Conservation (phyloP, 495 filamentous ascomycete species). For the Trichoderma erinaceum region DNA sequence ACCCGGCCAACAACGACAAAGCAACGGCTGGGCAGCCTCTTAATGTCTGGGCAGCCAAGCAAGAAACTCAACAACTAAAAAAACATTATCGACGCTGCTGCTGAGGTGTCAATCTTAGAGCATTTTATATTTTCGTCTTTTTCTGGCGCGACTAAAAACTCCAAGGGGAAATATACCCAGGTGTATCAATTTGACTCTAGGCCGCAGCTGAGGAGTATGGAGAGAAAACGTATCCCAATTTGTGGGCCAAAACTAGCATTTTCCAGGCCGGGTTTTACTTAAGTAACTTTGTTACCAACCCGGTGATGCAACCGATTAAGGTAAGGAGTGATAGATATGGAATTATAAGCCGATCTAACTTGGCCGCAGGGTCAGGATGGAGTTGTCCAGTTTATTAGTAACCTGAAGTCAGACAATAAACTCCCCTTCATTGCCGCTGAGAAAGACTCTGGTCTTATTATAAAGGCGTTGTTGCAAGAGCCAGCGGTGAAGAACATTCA, state of each 20-base stretch:
- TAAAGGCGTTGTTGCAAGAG: constrained; percentile 27
- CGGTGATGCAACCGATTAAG: constrained; percentile 7
- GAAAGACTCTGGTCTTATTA: constrained; percentile 31
- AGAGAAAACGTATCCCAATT: constrained; percentile 28
- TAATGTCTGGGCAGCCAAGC: constrained; percentile 34
- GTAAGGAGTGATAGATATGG: not conserved
- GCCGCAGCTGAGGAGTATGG: constrained; percentile 31
- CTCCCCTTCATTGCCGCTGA: constrained; percentile 28
- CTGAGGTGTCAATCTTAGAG: constrained; percentile 37
- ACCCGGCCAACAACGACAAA: constrained; percentile 23
- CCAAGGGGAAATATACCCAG: constrained; percentile 30
- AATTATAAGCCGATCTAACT: not conserved
- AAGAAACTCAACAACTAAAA: constrained; percentile 43
- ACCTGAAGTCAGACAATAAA: constrained; percentile 6
- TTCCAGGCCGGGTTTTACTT: constrained; percentile 36
- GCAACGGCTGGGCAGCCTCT: constrained; percentile 28
- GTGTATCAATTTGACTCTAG: constrained; percentile 39
- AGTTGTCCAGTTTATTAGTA: not conserved
- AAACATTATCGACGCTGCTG: constrained; percentile 45
- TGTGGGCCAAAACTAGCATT: constrained; percentile 35
- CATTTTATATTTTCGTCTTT: constrained; percentile 38
- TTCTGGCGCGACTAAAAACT: constrained; percentile 28
- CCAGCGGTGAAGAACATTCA: constrained; percentile 29
- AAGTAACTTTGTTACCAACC: constrained; percentile 24
- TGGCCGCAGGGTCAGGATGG: not conserved